Percentiles rank a stretch among this genome's conserved stretches.
Conservation (phyloP, 2,329 filamentous ascomycete genomes). For the Venturiaceae sp. region DNA sequence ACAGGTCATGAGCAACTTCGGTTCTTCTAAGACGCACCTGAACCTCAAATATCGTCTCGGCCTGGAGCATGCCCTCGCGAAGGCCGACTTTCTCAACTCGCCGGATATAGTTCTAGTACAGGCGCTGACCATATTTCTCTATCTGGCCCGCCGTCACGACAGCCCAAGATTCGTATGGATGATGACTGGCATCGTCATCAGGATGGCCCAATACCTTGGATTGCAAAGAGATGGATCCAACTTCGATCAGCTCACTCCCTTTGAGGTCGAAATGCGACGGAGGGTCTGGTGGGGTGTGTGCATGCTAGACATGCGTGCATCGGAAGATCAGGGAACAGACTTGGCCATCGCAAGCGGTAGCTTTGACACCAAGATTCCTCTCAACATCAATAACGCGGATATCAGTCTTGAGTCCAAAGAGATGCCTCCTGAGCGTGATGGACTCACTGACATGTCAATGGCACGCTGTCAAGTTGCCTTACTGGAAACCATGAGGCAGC, state of each 20-base stretch:
- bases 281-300: constrained; percentile 55
- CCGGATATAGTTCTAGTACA: constrained; percentile 58
- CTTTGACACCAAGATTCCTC: constrained; percentile 38
- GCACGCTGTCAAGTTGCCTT: constrained; percentile 24
- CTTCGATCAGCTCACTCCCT: constrained; percentile 44
- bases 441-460: constrained; percentile 34
- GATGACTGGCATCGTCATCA: constrained; percentile 50
- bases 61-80: constrained; percentile 55
- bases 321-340: constrained; percentile 32
- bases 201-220: constrained; percentile 51
- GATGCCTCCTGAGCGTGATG: constrained; percentile 28
- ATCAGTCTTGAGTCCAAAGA: constrained; percentile 33
- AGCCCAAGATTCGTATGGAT: constrained; percentile 49
- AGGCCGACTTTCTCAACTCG: constrained; percentile 56
- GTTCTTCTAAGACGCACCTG: constrained; percentile 35
- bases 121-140: constrained; percentile 55
- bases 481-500: constrained; percentile 25
- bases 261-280: constrained; percentile 50
- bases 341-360: constrained; percentile 11
- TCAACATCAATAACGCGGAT: constrained; percentile 45
- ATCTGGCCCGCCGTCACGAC: background rate
- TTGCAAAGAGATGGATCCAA: constrained; percentile 48
- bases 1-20: constrained; percentile 30
- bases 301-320: constrained; percentile 47
- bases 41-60: constrained; percentile 44